These are phyloP conservation scores for Yarrowia phangngaensis DNA, from an alignment of 805 yeast species.

Conservation along the genomic window DNA sequence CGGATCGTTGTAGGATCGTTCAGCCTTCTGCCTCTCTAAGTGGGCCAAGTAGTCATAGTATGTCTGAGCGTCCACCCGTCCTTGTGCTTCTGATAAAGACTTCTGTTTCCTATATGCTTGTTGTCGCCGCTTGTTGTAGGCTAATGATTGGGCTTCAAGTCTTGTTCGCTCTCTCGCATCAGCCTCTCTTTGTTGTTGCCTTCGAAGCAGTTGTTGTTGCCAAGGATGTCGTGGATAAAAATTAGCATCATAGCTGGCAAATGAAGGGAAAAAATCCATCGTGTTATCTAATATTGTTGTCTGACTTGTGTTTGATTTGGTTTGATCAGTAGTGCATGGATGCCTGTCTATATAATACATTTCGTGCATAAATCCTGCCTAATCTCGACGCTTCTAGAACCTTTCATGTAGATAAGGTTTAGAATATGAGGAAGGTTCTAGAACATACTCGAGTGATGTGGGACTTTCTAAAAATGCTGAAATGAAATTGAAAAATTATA, in stretches of 20 bases:
- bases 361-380: conserved; percentile 7
- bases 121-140: conserved; percentile 13
- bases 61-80: conserved; percentile 21
- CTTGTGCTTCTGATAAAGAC: conserved; percentile 10
- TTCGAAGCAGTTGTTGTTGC: conserved; percentile 17
- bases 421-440: not conserved
- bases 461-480: not conserved
- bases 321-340: not conserved
- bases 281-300: not conserved
- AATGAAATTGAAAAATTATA: too few relatives aligned
- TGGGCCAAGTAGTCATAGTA: conserved; percentile 19
- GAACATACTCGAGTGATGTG: too few relatives aligned
- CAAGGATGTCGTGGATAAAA: conserved; percentile 10
- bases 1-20: conserved; percentile 17
- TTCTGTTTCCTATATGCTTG: conserved; percentile 10
- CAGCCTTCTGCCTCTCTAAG: conserved; percentile 9
- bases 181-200: conserved; percentile 22
- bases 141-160: conserved; percentile 19
- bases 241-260: conserved; percentile 8
- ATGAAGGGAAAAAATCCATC: conserved; percentile 16
- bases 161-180: conserved; percentile 18
- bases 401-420: too few relatives aligned
- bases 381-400: conserved; percentile 18
- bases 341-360: conserved; percentile 19
- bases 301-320: not conserved